Evolutionary conservation across 2,329 filamentous ascomycete genomes (phyloP).

Genomic region (Hypoxylon sp.): DNA sequence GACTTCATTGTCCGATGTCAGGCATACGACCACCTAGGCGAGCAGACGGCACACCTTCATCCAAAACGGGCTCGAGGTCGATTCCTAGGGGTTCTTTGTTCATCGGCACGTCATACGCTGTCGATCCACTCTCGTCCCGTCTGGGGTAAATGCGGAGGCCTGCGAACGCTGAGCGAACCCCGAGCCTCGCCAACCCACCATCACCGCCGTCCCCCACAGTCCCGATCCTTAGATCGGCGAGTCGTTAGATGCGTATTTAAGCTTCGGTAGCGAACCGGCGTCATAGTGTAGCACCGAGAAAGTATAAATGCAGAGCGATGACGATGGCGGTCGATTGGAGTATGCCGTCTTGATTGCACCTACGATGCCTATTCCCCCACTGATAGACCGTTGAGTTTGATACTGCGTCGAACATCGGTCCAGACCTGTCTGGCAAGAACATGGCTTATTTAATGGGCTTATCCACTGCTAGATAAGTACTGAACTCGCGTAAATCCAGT

Average conservation of each 20-base stretch:
- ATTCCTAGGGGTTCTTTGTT: constrained; percentile 26
- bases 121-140: constrained; percentile 31
- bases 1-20: constrained; percentile 33
- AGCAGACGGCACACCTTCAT: constrained; percentile 28
- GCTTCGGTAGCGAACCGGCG: constrained; percentile 5
- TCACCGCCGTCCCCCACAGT: constrained; percentile 13
- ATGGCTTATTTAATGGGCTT: background rate
- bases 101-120: constrained; percentile 34
- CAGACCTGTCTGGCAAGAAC: constrained; percentile 9
- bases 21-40: constrained; percentile 17
- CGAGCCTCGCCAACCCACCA: constrained; percentile 11
- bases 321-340: constrained; percentile 13
- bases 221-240: constrained; percentile 27
- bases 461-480: too few relatives aligned
- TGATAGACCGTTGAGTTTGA: background rate
- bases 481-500: too few relatives aligned
- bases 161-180: constrained; percentile 8
- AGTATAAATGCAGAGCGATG: constrained; percentile 13
- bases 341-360: background rate
- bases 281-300: constrained; percentile 25
- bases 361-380: background rate
- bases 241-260: constrained; percentile 4
- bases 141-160: constrained; percentile 31
- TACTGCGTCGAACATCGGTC: constrained; percentile 1
- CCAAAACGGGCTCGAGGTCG: constrained; percentile 16